These are phyloP conservation scores for Fusarium floridanum DNA, from an alignment of 2,329 filamentous ascomycete genomes.

Conservation along the genomic window DNA sequence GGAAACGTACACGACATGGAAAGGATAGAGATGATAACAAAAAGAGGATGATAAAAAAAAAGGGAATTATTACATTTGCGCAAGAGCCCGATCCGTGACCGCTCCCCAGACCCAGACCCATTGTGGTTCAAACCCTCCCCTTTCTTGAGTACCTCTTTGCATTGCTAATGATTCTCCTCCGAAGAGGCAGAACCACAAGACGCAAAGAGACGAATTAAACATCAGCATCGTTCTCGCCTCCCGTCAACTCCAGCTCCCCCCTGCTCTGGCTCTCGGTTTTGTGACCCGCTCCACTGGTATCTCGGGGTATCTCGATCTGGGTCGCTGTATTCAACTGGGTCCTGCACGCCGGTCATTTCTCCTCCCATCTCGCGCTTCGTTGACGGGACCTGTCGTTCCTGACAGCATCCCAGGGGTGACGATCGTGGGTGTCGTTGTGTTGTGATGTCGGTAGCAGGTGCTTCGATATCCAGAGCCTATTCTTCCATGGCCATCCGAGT, in stretches of 20 bases:
- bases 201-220: slow-evolving; percentile 42
- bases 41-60: slow-evolving; percentile 52
- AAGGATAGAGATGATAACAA: slow-evolving; percentile 40
- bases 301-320: slow-evolving; percentile 45
- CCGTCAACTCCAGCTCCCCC: slow-evolving; percentile 34
- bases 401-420: slow-evolving; percentile 25
- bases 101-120: slow-evolving; percentile 44
- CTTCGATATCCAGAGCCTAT: slow-evolving; percentile 41
- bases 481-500: slow-evolving; percentile 29
- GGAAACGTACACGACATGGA: slow-evolving; percentile 45
- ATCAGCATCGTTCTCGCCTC: slow-evolving; percentile 35
- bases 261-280: slow-evolving; percentile 39
- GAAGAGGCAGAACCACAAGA: slow-evolving; percentile 31
- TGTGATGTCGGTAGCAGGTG: slow-evolving; percentile 36
- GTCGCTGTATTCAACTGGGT: slow-evolving; percentile 39
- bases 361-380: slow-evolving; percentile 31
- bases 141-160: slow-evolving; percentile 33
- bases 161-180: slow-evolving; percentile 25
- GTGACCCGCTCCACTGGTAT: slow-evolving; percentile 43
- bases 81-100: slow-evolving; percentile 51
- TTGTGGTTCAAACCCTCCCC: slow-evolving; percentile 46
- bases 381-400: slow-evolving; percentile 28
- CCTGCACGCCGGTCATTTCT: slow-evolving; percentile 30
- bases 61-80: slow-evolving; percentile 64
- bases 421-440: slow-evolving; percentile 29